Evolutionary conservation across 2,329 filamentous ascomycete species (phyloP).

Genomic region (Cordyceps farinosa): DNA sequence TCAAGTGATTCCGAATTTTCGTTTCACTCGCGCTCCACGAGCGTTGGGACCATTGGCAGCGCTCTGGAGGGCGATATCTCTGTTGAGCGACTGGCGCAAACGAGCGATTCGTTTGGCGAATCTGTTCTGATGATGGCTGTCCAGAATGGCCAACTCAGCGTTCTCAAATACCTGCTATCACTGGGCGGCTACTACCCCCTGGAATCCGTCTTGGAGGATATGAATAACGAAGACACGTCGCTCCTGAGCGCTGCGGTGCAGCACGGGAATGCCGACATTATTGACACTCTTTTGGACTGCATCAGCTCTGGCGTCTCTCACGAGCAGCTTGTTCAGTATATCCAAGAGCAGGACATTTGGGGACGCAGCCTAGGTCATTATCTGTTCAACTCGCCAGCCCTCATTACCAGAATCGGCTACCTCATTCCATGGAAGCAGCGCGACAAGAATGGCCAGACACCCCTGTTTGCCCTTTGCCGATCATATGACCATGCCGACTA

Average conservation of each 20-base stretch:
- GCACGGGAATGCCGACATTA: constrained; percentile 69
- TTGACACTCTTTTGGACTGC: constrained; percentile 71
- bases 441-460: constrained; percentile 97
- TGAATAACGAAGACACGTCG: constrained; percentile 86
- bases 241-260: constrained; percentile 89
- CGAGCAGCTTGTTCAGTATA: constrained; percentile 60
- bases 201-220: constrained; percentile 71
- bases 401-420: constrained; percentile 73
- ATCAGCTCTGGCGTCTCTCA: constrained; percentile 56
- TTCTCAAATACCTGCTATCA: constrained; percentile 75
- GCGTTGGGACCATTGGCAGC: constrained; percentile 69
- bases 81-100: constrained; percentile 71
- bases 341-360: constrained; percentile 73
- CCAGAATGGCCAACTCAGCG: constrained; percentile 65
- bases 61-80: constrained; percentile 83
- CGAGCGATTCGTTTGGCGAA: constrained; percentile 67
- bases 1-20: constrained; percentile 84
- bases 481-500: constrained; percentile 94
- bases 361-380: constrained; percentile 94
- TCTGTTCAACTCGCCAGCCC: constrained; percentile 80
- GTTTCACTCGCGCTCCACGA: constrained; percentile 74
- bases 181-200: constrained; percentile 72
- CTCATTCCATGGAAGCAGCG: constrained; percentile 84
- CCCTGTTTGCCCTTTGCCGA: constrained; percentile 87
- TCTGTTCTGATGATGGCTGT: constrained; percentile 87